Base-by-base conservation (phyloP, 1,139 yeast genomes). In the Yamadazyma triangularis region DNA sequence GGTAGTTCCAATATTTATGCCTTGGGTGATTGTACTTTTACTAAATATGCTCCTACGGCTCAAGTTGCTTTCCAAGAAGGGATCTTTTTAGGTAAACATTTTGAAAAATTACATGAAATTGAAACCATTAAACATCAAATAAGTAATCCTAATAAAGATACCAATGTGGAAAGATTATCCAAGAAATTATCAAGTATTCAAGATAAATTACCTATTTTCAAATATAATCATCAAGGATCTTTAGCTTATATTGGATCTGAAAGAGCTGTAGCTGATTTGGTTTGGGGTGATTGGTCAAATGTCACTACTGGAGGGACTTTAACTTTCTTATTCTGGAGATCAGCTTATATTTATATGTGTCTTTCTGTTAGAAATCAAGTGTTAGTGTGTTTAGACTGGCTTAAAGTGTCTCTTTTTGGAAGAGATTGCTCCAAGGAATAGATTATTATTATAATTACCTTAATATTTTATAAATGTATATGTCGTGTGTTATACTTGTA, bases 1-100 rank as follows among this genome's bases (percentile, higher is more conserved):
- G 97, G 97, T 52, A 74, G 91, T 28, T 74, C 75, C 47, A 86
- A 86, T 45, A 79, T 89, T 47, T 89, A 72, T 63, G 96, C 95
- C 28, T 64, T 89, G 40, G 97, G 97, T 54, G 97, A 89, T 66
- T 88, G 96, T 70, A 84, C 96, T 28, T 77, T 80, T 60, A 84
- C 93, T 45, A 88, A 88, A 57, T 79, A 74, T 44, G 94, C 96
- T 30, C 96, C 97, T 44, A 89, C 96, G 35, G 97, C 96, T 29
- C 96, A 89, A 70, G 96, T 88, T 38, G 97, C 97, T 27, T 81
- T 87, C 66, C 96, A 89, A 68, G 91, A 88, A 63, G 96, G 96
- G 52, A 70, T 72, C 41, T 89, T 77, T 62, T 75, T 89, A 47
- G 93, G 91, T 30, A 67, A 69, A 24, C 74, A 77, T 42, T 82